Conservation (phyloP, 2,329 filamentous ascomycete species). For the Biscogniauxia mediterranea region DNA sequence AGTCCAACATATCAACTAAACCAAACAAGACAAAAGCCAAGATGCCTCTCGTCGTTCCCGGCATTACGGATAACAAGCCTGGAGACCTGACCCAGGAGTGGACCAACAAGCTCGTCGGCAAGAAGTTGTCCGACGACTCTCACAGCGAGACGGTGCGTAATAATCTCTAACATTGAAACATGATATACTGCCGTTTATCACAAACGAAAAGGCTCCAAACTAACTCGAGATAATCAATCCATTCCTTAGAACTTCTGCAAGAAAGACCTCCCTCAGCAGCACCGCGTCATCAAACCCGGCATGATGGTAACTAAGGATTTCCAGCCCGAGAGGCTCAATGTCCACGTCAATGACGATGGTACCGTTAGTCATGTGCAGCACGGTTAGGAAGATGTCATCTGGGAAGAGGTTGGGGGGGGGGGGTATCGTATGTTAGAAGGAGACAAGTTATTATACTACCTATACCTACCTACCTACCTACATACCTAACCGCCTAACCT, state of each 20-base stretch:
- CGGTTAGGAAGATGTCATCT: constrained; percentile 38
- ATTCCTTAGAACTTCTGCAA: constrained; percentile 55
- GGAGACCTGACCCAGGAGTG: constrained; percentile 52
- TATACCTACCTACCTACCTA: too few species aligned
- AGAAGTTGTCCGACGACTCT: constrained; percentile 54
- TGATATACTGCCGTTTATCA: not conserved
- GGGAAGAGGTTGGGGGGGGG: not conserved
- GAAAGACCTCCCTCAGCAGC: constrained; percentile 55
- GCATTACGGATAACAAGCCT: constrained; percentile 45
- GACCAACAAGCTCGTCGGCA: constrained; percentile 62
- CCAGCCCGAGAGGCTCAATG: constrained; percentile 53
- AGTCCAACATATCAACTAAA: not conserved
- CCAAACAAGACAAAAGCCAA: constrained; percentile 42
- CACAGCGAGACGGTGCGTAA: constrained; percentile 52
- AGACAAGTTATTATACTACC: not conserved
- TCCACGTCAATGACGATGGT: constrained; percentile 59
- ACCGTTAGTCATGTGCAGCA: constrained; percentile 59
- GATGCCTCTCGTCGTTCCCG: constrained; percentile 65
- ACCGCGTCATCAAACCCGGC: constrained; percentile 56
- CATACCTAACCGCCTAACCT: too few species aligned
- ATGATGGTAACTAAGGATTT: constrained; percentile 59
- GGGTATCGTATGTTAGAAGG: not conserved
- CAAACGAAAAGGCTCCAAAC: not conserved
- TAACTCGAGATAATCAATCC: not conserved
- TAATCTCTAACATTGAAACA: not conserved